These are phyloP conservation scores for Neonectria sp. DNA, from an alignment of 2,329 filamentous ascomycete genomes.

Conservation along the genomic window DNA sequence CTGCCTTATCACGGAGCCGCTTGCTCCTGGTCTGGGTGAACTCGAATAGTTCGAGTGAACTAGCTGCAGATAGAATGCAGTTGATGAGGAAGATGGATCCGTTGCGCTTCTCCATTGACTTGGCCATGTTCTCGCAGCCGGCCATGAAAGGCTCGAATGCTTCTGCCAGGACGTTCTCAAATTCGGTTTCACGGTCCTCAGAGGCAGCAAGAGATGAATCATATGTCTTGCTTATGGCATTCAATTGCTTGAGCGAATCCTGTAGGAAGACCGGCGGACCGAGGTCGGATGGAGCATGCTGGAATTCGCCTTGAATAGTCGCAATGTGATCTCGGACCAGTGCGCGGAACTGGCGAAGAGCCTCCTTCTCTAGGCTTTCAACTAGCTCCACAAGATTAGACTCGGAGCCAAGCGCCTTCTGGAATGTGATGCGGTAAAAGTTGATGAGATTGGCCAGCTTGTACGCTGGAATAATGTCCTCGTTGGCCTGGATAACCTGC, in stretches of 20 bases:
- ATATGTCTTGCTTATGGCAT: conserved; percentile 86
- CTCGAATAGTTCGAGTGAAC: conserved; percentile 69
- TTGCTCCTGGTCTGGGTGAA: conserved; percentile 73
- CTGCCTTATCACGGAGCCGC: conserved; percentile 70
- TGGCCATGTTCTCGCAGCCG: conserved; percentile 79
- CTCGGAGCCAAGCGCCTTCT: conserved; percentile 79
- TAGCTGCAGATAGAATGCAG: conserved; percentile 73
- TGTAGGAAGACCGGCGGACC: conserved; percentile 84
- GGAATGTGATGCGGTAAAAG: conserved; percentile 91
- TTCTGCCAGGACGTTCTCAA: conserved; percentile 82
- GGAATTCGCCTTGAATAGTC: conserved; percentile 79
- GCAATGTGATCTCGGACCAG: conserved; percentile 86
- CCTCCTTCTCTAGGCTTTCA: conserved; percentile 78
- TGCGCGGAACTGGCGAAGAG: conserved; percentile 85
- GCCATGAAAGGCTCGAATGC: conserved; percentile 89
- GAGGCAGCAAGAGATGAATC: conserved; percentile 81
- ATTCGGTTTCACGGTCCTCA: conserved; percentile 75
- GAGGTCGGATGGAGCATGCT: conserved; percentile 79
- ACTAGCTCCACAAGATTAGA: conserved; percentile 81
- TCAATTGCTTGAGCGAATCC: conserved; percentile 84
- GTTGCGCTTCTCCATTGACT: conserved; percentile 70
- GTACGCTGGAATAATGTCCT: conserved; percentile 90
- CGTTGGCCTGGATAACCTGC: conserved; percentile 92
- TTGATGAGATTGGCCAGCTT: conserved; percentile 90
- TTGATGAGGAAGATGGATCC: conserved; percentile 82